phyloP scores from a whole-genome alignment of 2,329 filamentous ascomycete species.

The Penicillium decumbens region DNA sequence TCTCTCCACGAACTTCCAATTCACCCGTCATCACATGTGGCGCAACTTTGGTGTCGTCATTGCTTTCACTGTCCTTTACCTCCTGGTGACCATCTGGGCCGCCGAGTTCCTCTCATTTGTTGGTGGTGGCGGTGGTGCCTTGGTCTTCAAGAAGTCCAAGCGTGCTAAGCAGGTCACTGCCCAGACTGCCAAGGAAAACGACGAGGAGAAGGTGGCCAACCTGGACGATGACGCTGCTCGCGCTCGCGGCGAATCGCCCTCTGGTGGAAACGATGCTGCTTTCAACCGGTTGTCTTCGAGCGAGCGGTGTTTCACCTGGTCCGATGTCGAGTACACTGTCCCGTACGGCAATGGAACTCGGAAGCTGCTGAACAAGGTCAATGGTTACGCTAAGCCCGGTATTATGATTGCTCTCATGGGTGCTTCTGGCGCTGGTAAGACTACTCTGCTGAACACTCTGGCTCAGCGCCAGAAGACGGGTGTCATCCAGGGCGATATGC shows the following conservation, averaged over 20 bases:
- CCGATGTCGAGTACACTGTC: conserved; percentile 66
- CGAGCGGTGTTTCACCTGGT: conserved; percentile 66
- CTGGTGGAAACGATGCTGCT: conserved; percentile 31
- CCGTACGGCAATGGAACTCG: conserved; percentile 60
- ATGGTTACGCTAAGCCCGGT: conserved; percentile 74
- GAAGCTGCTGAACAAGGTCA: conserved; percentile 64
- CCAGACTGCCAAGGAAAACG: conserved; percentile 42
- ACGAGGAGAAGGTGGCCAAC: conserved; percentile 55
- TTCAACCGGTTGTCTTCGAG: conserved; percentile 49
- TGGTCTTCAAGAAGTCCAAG: conserved; percentile 67
- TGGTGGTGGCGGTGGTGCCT: conserved; percentile 59
- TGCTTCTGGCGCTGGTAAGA: conserved; percentile 77
- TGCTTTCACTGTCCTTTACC: conserved; percentile 69
- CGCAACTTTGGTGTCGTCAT: conserved; percentile 75
- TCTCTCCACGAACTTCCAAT: conserved; percentile 52
- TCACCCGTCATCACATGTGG: conserved; percentile 57
- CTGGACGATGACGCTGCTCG: conserved; percentile 25
- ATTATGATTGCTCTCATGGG: conserved; percentile 77
- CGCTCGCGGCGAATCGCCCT: conserved; percentile 26
- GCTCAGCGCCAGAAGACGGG: conserved; percentile 67
- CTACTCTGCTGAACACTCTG: conserved; percentile 72
- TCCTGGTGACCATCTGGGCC: conserved; percentile 65
- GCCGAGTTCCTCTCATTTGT: conserved; percentile 65
- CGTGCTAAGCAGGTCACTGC: conserved; percentile 53
- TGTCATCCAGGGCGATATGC: conserved; percentile 62